These are phyloP conservation scores for Hypomyces perniciosus DNA, from an alignment of 2,329 filamentous ascomycete species.

Conservation along the genomic window DNA sequence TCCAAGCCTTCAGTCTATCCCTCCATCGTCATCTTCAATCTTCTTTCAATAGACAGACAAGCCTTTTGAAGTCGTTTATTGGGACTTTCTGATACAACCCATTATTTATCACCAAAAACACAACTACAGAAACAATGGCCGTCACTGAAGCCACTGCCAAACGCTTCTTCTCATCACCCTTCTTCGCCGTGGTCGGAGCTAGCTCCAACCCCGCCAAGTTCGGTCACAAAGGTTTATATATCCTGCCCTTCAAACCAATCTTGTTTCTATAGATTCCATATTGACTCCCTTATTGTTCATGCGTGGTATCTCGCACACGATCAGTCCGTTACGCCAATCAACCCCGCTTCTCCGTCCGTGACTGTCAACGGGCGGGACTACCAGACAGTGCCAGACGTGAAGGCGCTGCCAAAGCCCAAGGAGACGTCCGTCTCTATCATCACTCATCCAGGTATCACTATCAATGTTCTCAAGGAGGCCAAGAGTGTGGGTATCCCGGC, in stretches of 20 bases:
- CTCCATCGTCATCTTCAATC: neutral
- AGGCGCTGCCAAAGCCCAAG: conserved; percentile 57
- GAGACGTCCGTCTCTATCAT: conserved; percentile 79
- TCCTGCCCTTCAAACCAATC: neutral
- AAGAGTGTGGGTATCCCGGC: conserved; percentile 64
- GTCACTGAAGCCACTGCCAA: conserved; percentile 64
- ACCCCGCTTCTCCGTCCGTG: conserved; percentile 64
- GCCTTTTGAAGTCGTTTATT: neutral
- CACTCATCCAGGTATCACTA: conserved; percentile 75
- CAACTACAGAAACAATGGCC: conserved; percentile 20
- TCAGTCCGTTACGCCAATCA: conserved; percentile 76
- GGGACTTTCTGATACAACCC: neutral
- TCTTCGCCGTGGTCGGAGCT: conserved; percentile 85
- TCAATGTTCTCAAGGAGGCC: conserved; percentile 69
- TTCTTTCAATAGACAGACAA: too few relatives aligned
- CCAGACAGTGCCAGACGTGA: conserved; percentile 59
- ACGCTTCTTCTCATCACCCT: conserved; percentile 71
- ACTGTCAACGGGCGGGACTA: conserved; percentile 53
- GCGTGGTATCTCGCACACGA: conserved; percentile 77
- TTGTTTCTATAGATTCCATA: neutral
- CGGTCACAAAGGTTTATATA: conserved; percentile 69
- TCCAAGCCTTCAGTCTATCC: neutral
- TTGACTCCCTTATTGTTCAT: conserved; percentile 55
- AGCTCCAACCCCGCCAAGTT: conserved; percentile 80
- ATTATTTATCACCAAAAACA: neutral